Evolutionary conservation across 1,284 basidiomycete species (phyloP), one percentile per base, ranked within the genome.

Genomic region (Chondrostereum purpureum): DNA sequence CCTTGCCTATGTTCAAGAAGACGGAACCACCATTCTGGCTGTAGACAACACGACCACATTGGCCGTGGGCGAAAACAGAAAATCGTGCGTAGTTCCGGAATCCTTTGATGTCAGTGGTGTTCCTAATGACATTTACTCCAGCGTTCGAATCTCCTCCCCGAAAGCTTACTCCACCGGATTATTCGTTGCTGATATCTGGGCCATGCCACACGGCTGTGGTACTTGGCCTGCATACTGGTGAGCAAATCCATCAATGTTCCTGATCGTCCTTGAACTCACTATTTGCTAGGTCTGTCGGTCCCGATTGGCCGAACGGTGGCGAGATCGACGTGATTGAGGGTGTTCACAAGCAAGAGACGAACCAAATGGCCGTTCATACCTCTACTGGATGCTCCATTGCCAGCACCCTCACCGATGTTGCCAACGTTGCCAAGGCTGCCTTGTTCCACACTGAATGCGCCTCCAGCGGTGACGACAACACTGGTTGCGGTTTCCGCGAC

Each of bases 321-420:
- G 71, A 73, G 50, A 69, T 72, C 44, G 70, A 73, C 53, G 68
- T 71, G 16, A 59, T 70, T 41, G 71, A 73, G 51, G 64, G 64
- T 13, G 64, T 66, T 27, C 65, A 71, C 52, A 53, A 55, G 16
- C 51, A 53, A 19, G 47, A 39, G n/a, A n/a, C 22, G 5, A 65
- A 66, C 49, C 58, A 62, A 46, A 58, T 60, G 49, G 59, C 66
- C 5, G 44, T 68, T 17, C 62, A 65, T 46, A 62, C 62, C 38
- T 59, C 59, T 48, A 49, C 53, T 3, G 65, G 65, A 24, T 68
- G 66, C 53, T 58, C 53, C 14, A 24, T 51, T 19, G 47, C 46
- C 43, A 35, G 33, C 4, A 13, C 17, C 5, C 14, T 18, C 20
- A 17, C 38, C 13, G 43, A 45, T 16, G 46, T 37, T 20, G 48